phyloP scores from a whole-genome alignment of 208 protist genomes.

The Vickermania ingenoplastis region DNA sequence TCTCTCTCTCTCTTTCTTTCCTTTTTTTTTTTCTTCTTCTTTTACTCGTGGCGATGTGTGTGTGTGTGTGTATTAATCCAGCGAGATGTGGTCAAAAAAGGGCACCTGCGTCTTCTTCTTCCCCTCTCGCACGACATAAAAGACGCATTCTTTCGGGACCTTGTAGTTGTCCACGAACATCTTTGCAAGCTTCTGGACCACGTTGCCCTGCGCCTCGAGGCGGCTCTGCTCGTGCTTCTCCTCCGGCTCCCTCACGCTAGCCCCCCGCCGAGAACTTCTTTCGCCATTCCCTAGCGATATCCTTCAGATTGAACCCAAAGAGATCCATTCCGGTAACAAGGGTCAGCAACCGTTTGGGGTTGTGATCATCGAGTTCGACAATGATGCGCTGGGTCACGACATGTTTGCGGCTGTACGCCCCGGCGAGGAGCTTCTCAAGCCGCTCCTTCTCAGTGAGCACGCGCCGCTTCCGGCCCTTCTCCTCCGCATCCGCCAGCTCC shows the following conservation, averaged over 20 bases:
- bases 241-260: conserved; percentile 50
- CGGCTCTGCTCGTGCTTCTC: conserved; percentile 55
- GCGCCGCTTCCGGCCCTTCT: conserved; percentile 67
- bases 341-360: conserved; percentile 54
- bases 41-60: no score
- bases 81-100: no score
- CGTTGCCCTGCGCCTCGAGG: conserved; percentile 79
- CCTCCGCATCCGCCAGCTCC: conserved; percentile 72
- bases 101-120: background rate
- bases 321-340: conserved; percentile 77
- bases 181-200: conserved; percentile 50
- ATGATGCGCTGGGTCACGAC: conserved; percentile 54
- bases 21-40: no score
- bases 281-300: conserved; percentile 67
- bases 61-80: no score
- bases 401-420: conserved; percentile 61
- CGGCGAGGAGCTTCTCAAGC: conserved; percentile 65
- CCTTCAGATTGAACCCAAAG: conserved; percentile 81
- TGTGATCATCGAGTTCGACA: conserved; percentile 49
- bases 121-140: background rate
- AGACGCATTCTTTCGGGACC: conserved; percentile 66
- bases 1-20: no score
- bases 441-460: conserved; percentile 77
- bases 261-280: conserved; percentile 83
- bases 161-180: conserved; percentile 67